A percentile compares a stretch with the other conserved stretches of the same genome.
These are phyloP conservation scores for Coemansia sp. DNA, from an alignment of 192 early-diverging fungal genomes.

Conservation along the genomic window DNA sequence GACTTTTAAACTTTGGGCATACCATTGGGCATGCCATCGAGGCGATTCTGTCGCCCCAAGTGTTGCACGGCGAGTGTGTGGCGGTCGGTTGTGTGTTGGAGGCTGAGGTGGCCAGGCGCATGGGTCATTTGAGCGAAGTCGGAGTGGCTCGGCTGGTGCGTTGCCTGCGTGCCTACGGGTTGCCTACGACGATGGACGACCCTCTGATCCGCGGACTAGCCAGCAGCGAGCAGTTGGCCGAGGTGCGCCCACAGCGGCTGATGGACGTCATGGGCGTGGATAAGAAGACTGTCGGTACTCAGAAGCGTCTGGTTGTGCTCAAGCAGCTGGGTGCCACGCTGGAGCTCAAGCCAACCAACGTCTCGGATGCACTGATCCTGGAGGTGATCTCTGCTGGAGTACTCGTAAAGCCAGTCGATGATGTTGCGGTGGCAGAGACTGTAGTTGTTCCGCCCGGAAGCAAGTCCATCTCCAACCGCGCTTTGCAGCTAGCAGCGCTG, in stretches of 20 bases:
- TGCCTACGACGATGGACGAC: constrained; percentile 86
- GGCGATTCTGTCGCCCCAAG: constrained; percentile 81
- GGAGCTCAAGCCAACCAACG: constrained; percentile 80
- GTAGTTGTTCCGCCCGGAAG: constrained; percentile 80
- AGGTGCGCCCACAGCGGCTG: constrained; percentile 73
- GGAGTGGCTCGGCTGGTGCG: constrained; percentile 82
- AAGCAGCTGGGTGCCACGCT: constrained; percentile 81
- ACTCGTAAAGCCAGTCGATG: constrained; percentile 64
- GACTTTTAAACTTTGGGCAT: constrained; percentile 97
- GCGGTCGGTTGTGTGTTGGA: constrained; percentile 95
- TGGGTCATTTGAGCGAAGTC: constrained; percentile 85
- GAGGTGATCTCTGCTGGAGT: constrained; percentile 81
- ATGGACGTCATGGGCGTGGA: constrained; percentile 93
- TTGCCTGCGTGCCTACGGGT: constrained; percentile 83
- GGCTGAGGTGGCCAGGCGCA: constrained; percentile 87
- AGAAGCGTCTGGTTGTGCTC: constrained; percentile 90
- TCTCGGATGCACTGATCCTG: constrained; percentile 82
- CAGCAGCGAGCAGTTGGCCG: constrained; percentile 65
- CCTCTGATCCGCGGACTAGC: constrained; percentile 66
- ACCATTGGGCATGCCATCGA: constrained; percentile 97
- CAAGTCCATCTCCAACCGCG: constrained; percentile 98
- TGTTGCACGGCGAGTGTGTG: constrained; percentile 97
- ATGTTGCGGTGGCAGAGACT: constrained; percentile 12
- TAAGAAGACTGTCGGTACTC: constrained; percentile 93
- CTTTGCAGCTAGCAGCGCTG: constrained; percentile 87